Base-by-base conservation (phyloP, 371 early-diverging fungal species). In the Capillidium heterosporum region DNA sequence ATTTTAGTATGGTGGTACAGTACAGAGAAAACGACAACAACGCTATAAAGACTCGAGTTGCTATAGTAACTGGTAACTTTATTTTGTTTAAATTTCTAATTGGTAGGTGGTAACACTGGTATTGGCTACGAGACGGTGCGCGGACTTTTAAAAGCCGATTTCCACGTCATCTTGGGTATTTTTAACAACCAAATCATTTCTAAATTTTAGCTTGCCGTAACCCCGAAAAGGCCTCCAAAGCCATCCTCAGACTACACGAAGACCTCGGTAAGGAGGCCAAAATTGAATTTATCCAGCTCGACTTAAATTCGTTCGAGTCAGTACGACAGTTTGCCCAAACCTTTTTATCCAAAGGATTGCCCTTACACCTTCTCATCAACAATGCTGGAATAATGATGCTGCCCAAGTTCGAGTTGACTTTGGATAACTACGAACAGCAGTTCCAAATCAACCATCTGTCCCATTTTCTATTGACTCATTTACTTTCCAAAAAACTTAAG, bases 261-360 rank as follows among this genome's bases (percentile, higher is more conserved):
- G 60, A 57, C 23, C 63, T 54, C 10, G 62, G 65, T 13, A 63
- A 63, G 19, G 59, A 65, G 32, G 62, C 64, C 64, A 66, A 59
- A 53, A 51, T 62, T 29, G 61, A 65, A 32, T 60, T 59, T 23
- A 48, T 57, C 5, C 44, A 39, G 29, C 63, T 57, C 48, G 64
- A 60, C 7, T 59, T 63, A 7, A 64, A 65, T 19, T 35, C 39
- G n/a, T 35, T 53, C 26, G 23, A 53, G 13, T 32, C 35, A 5
- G 53, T 53, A 13, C 13, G 24, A 23, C 3, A 39, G 19, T 53
- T 53, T 31, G 53, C 35, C 19, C 7, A 24, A 32, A 7, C 31
- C 13, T 53, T 53, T 10, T 10, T 35, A 10, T 4, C 5, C 15
- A 32, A 8, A 29, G 23, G 15, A 53, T 35, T 23, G 7, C 31